Evolutionary conservation across 345 rosid species (phyloP), one percentile per base, ranked within the genome.

Genomic region (Eucalyptus marginata): DNA sequence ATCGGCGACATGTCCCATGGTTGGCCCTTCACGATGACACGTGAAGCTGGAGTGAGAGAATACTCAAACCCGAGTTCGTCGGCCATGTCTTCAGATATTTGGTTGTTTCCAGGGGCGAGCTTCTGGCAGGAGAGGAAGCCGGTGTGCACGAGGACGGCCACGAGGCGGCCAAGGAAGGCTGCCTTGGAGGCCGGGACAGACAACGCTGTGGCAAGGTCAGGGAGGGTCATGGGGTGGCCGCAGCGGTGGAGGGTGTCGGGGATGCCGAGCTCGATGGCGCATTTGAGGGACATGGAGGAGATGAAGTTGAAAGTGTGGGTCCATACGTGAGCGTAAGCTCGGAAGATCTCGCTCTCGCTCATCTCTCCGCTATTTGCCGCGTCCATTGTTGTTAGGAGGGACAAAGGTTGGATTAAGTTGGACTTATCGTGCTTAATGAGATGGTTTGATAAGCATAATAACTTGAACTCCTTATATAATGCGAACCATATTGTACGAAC

Each of bases 241-340:
- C 92, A 94, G 89, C 59, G 86, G 90, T 93, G 94, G 88, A 95
- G 87, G 89, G 89, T 54, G 88, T 94, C 94, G 3, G 93, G 92
- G 66, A 95, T 92, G 88, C 92, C 91, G 16, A 95, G 91, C 31
- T 95, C 89, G 31, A 93, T 44, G 16, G 94, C 94, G 50, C 94
- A 94, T 66, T 93, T 91, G 4, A 95, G 93, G 5, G 93, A 89
- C 94, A 91, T 89, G 29, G 95, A 93, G 31, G 92, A 89, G 8
- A 95, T 50, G 93, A 86, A 93, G 87, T 85, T 92, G 50, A 95
- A 68, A 7, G 90, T 62, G 31, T 92, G 92, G 88, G 91, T 92
- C 90, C 92, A 93, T 10, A 93, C 83, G 88, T 89, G 93, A 84
- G 87, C 88, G 50, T 92, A 94, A 43, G 94, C 94, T 80, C 87